Base-by-base conservation (phyloP, 345 rosid genomes). In the Populus nigra region DNA sequence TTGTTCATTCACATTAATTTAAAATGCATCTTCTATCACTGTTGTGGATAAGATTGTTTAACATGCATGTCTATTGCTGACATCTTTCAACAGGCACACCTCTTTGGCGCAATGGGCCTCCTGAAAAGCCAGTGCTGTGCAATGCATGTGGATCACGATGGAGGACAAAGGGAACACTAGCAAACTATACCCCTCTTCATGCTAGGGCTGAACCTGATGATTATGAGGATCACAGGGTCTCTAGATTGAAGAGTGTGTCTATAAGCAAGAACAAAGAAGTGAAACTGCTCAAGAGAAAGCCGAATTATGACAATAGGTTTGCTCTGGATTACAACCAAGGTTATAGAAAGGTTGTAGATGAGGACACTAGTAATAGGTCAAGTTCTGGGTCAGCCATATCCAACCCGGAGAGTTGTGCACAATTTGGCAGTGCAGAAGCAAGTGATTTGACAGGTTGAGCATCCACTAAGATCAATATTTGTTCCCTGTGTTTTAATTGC, bases 81-180 rank as follows among this genome's bases (percentile, higher is more conserved):
- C 76, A 50, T 59, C 25, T 41, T 82, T 79, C 27, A 68, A 86
- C 80, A 96, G 98, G 90, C 85, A 94, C 99, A 39, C 98, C 99
- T 76, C 84, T 96, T 41, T 96, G 98, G 99, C 83, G 99, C 69
- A 96, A 96, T 76, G 98, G 99, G 61, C 99, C 98, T 79, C 94
- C 98, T 0, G 99, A 96, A 81, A 96, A 96, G 89, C 99, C 98
- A 3, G 96, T 96, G 9, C 79, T 96, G 57, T 96, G 99, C 89
- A 96, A 96, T 89, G 99, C 99, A 16, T 96, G 99, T 80, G 99
- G 99, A 22, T 96, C 99, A 31, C 88, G 99, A 66, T 94, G 96
- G 92, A 89, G 99, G 79, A 88, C 93, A 73, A 93, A 92, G 69
- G 97, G 98, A 82, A 82, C 98, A 47, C 91, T 96, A 41, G 91